Base-by-base conservation (phyloP, 106 monocot species). In the Triglochin maritima region DNA sequence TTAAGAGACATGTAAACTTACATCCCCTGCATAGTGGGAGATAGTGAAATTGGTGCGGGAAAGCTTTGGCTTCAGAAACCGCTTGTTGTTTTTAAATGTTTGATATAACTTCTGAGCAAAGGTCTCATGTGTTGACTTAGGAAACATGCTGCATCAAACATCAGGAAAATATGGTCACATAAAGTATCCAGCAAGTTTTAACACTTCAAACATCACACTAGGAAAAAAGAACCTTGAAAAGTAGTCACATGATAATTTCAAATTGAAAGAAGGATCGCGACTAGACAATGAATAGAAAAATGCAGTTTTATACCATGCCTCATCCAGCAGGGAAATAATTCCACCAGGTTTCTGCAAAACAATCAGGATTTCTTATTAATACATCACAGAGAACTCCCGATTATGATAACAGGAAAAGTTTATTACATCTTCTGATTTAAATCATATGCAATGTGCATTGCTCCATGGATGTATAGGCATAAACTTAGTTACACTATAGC, bases 311-410 rank as follows among this genome's bases (percentile, higher is more conserved):
- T 89, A 94, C 93, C 93, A 94, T 62, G 86, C 81, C 81, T 94
- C 93, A 82, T 94, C 93, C 57, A 94, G 80, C 68, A 94, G 93
- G 69, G 93, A 77, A 71, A 94, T 72, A 47, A 94, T 86, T 50
- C 93, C 93, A 56, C 89, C 86, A 44, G 92, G 92, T 89, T 94
- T 94, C 93, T 94, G 86, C 59, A 79, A 72, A 43, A 52, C 15
- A 14, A 54, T 4, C 49, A 15, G n/a, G 46, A 41, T 63, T 61
- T 16, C 6, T 59, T 6, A 11, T 52, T n/a, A n/a, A n/a, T n/a
- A n/a, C n/a, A n/a, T n/a, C n/a, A n/a, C n/a, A n/a, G n/a, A n/a
- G n/a, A n/a, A n/a, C n/a, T n/a, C n/a, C n/a, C n/a, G n/a, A n/a
- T n/a, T 52, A 52, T 52, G 9, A 52, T 11, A 52, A 11, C 52